Conservation (phyloP, 2,329 filamentous ascomycete genomes). For the Conoideocrella luteorostrata region DNA sequence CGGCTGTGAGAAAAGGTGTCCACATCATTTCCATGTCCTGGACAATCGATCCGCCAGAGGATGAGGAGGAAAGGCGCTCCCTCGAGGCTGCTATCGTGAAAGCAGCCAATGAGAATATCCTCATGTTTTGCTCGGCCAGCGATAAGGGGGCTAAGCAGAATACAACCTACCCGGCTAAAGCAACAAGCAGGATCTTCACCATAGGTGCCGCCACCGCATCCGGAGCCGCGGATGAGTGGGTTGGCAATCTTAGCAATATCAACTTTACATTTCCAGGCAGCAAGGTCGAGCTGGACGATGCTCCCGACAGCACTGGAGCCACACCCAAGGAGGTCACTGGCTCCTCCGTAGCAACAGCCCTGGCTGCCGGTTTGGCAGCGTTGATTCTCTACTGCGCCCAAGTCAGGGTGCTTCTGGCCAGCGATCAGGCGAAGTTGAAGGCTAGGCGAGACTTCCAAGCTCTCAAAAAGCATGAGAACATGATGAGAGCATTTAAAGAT, state of each 20-base stretch:
- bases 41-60: too few relatives aligned
- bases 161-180: conserved; percentile 12
- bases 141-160: conserved; percentile 20
- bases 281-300: conserved; percentile 11
- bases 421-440: too few relatives aligned
- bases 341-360: conserved; percentile 23
- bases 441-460: too few relatives aligned
- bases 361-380: conserved; percentile 23
- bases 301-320: conserved; percentile 5
- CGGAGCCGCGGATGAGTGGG: too few relatives aligned
- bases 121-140: conserved; percentile 31
- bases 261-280: conserved; percentile 25
- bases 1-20: conserved; percentile 21
- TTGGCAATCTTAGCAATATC: conserved; percentile 16
- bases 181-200: too few relatives aligned
- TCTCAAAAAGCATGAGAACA: too few relatives aligned
- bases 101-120: conserved; percentile 21
- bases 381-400: conserved; percentile 23
- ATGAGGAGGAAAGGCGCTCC: conserved; percentile 10
- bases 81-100: conserved; percentile 21
- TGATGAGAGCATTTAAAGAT: too few relatives aligned
- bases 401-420: too few relatives aligned
- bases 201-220: too few relatives aligned
- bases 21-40: conserved; percentile 33
- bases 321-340: conserved; percentile 9